Base-by-base conservation (phyloP, 441 rosid species). In the Eutrema salsugineum region DNA sequence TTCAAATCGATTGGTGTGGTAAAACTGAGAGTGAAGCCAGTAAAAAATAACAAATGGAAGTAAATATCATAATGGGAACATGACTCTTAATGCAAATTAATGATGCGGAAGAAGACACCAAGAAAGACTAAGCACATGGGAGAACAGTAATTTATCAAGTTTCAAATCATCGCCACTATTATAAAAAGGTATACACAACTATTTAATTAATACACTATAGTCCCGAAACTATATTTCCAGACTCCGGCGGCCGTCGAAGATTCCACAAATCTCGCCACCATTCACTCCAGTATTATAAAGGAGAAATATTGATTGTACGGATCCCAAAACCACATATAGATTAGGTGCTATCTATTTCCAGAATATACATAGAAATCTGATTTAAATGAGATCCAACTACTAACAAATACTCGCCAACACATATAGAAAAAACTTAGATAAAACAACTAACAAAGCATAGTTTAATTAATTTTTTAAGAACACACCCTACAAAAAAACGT, bases 231-330 rank as follows among this genome's bases (percentile, higher is more conserved):
- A 19, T 64, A 66, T 60, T 60, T 42, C 36, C 61, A 72, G 80
- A 80, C 81, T 80, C 82, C 84, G 87, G 90, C 89, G 87, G 87
- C 88, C 68, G 55, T 38, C 68, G 63, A 72, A 68, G 69, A 77
- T 77, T 72, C 88, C 93, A 75, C 79, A 79, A 84, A 83, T 88
- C 85, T 62, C 84, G 94, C 90, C 94, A 75, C 86, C 87, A 86
- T 79, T 86, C 85, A 81, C 93, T 87, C 93, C 80, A 68, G 49
- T 24, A 19, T 47, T 22, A 39, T 56, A 24, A 14, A 40, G 1
- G 16, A 36, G 17, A 24, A 28, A 19, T 54, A 50, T 63, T 2
- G 43, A 22, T 46, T 42, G 24, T 48, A 67, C 63, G 36, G 36
- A 28, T 49, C 12, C 36, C 22, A 9, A 33, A 71, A 43, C 54